Evolutionary conservation across 768 basidiomycete genomes (phyloP), one percentile per base, ranked within the genome.

Genomic region (Agaricus bisporus): DNA sequence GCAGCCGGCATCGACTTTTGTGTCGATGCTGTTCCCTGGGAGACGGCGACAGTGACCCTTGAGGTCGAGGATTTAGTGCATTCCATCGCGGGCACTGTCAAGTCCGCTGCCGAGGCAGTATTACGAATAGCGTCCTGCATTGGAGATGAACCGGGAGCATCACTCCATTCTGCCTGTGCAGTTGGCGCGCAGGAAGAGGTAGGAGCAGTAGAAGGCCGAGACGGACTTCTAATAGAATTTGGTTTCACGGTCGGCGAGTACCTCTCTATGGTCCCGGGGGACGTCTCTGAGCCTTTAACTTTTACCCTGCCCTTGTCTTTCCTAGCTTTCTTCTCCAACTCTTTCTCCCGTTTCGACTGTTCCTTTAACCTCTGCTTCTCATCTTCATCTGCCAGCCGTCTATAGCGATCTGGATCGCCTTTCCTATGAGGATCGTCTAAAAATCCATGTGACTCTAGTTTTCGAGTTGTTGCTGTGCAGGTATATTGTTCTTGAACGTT

Each of bases 401-500:
- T 45, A 28, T 42, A 32, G 26, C 56, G 55, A 37, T 72, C 69
- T 55, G 64, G 63, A 45, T 70, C 68, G 45, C 63, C 72, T n/a
- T 63, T 62, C 47, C 68, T 66, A n/a, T 56, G 62, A 29, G 66
- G 64, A 20, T 81, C 82, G 41, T 80, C 78, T 41, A 89, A 70
- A 22, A 88, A 65, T 9, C 86, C 86, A 60, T 88, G 83, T 0
- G 83, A 80, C 56, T 78, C 78, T 35, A 89, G 73, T 61, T 81
- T 82, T 45, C 79, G 74, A 5, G 85, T 88, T 17, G 86, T 85
- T 32, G 76, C 82, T 15, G 88, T 90, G 60, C 81, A 88, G 15
- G 87, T 89, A 60, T 80, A 91, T 14, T 85, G 82, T 61, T 82
- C 81, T 59, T 91, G 89, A n/a, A 91, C 88, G 57, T 77, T 79